phyloP scores from a whole-genome alignment of 202 grass and related monocot species.

The Hordeum pubiflorum region DNA sequence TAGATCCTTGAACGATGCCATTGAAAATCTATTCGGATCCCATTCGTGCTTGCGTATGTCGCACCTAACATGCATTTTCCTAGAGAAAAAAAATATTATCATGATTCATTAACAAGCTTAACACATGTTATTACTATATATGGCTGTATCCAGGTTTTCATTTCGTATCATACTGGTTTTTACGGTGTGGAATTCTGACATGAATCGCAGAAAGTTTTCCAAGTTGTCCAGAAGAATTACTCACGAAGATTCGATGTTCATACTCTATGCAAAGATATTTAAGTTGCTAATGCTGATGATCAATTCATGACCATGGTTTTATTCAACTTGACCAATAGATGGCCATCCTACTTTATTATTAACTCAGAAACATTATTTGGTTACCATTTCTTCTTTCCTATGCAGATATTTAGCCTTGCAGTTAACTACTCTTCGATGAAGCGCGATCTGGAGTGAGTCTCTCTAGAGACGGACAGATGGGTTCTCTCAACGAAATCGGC shows the following conservation, averaged over 20 bases:
- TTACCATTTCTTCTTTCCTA: background rate
- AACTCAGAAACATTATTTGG: background rate
- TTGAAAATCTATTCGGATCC: background rate
- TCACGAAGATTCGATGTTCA: background rate
- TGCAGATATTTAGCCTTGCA: constrained; percentile 18
- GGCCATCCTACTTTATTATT: background rate
- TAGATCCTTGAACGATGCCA: background rate
- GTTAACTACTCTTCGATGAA: background rate
- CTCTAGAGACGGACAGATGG: constrained; percentile 46
- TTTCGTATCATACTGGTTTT: background rate
- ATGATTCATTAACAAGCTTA: background rate
- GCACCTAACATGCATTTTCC: background rate
- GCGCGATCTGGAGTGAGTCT: constrained; percentile 22
- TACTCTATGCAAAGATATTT: background rate
- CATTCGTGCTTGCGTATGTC: background rate
- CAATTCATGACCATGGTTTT: background rate
- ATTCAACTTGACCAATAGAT: background rate
- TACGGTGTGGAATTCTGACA: background rate
- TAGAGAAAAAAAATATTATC: too few relatives aligned
- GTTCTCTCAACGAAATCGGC: constrained; percentile 58
- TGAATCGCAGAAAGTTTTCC: background rate
- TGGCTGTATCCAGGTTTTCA: background rate
- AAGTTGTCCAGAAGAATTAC: background rate
- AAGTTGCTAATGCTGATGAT: background rate
- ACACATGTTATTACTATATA: background rate